Conservation (phyloP, 2,329 filamentous ascomycete genomes). For the Paraphoma chrysanthemicola region DNA sequence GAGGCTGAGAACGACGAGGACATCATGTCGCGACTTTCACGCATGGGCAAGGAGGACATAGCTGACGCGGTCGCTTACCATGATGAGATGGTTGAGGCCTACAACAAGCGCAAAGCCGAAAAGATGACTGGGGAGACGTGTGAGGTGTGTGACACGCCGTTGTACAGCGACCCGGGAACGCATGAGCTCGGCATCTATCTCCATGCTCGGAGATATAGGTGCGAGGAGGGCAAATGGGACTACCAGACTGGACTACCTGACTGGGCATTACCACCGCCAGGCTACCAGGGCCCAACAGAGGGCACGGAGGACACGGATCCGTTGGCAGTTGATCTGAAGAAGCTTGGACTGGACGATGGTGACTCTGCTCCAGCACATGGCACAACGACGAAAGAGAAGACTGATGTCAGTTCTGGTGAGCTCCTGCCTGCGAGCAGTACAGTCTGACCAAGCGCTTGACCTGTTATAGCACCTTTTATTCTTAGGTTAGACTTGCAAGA, state of each 20-base stretch:
- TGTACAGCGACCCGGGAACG: slow-evolving; percentile 89
- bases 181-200: slow-evolving; percentile 95
- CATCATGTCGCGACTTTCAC: slow-evolving; percentile 81
- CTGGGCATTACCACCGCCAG: slow-evolving; percentile 85
- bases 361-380: not conserved
- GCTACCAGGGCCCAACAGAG: slow-evolving; percentile 73
- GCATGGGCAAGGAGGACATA: slow-evolving; percentile 94
- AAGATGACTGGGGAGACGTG: slow-evolving; percentile 89
- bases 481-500: not conserved
- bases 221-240: slow-evolving; percentile 81
- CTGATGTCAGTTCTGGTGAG: not conserved
- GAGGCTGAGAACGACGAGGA: slow-evolving; percentile 81
- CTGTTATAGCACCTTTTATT: not conserved
- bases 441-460: not conserved
- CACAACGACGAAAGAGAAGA: not conserved
- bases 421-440: no score
- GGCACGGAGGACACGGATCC: slow-evolving; percentile 61
- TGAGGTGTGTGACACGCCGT: slow-evolving; percentile 79
- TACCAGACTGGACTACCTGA: slow-evolving; percentile 83
- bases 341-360: slow-evolving; percentile 47
- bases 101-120: slow-evolving; percentile 90
- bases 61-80: slow-evolving; percentile 92
- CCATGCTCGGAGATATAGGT: slow-evolving; percentile 89
- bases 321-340: slow-evolving; percentile 52
- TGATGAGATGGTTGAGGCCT: slow-evolving; percentile 89